Evolutionary conservation across 179 eudicot genomes (phyloP).

Genomic region (Amaranthus tricolor): DNA sequence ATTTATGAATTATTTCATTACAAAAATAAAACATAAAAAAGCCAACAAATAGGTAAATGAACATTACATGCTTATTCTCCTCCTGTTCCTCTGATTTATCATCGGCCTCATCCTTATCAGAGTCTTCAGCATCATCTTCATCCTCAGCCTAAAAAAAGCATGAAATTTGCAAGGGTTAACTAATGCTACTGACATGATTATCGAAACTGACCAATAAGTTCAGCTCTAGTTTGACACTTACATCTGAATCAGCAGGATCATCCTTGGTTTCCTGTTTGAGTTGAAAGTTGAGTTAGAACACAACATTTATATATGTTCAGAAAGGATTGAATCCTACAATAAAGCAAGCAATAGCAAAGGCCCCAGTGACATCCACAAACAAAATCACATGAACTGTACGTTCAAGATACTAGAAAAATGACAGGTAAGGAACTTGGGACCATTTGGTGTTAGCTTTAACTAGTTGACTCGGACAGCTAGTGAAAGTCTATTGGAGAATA

Average conservation of each 20-base stretch:
- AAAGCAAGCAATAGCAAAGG: too few relatives aligned
- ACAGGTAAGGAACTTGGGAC: background rate
- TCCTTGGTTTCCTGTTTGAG: constrained; percentile 59
- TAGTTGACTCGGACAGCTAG: background rate
- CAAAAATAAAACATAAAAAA: too few relatives aligned
- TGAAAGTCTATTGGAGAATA: background rate
- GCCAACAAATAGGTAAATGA: background rate
- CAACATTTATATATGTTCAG: background rate
- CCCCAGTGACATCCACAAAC: too few relatives aligned
- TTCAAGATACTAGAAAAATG: too few relatives aligned
- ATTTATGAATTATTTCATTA: too few relatives aligned
- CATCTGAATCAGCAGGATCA: constrained; percentile 74
- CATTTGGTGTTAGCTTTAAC: background rate
- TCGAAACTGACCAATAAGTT: background rate
- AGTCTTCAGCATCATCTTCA: constrained; percentile 46
- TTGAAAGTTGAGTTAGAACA: constrained; percentile 16
- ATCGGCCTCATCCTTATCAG: constrained; percentile 29
- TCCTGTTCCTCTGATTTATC: constrained; percentile 40
- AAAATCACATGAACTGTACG: too few relatives aligned
- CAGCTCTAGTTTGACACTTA: constrained; percentile 32
- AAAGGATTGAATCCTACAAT: too few relatives aligned
- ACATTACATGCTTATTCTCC: constrained; percentile 48
- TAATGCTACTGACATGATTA: background rate
- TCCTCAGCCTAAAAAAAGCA: constrained; percentile 54
- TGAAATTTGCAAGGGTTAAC: background rate